Evolutionary conservation across 2,329 filamentous ascomycete genomes (phyloP).

Genomic region (Paraconiothyrium sp.): DNA sequence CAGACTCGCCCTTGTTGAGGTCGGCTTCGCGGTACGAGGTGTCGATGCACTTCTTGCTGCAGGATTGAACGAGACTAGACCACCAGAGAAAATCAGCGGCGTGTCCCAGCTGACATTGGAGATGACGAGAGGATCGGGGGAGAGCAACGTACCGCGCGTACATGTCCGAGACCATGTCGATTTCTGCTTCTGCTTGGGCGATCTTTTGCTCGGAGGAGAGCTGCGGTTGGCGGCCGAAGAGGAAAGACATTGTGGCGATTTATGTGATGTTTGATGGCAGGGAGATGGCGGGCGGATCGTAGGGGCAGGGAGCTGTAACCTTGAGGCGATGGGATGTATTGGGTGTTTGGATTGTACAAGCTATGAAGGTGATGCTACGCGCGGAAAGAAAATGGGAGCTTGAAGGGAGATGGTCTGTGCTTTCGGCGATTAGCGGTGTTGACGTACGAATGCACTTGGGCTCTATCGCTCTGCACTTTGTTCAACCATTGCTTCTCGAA

Average conservation of each 20-base stretch:
- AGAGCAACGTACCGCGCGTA: constrained; percentile 81
- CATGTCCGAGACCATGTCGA: constrained; percentile 98
- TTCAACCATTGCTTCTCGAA: too few species aligned
- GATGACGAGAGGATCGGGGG: not conserved
- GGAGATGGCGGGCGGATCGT: not conserved
- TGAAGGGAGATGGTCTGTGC: not conserved
- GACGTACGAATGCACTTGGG: not conserved
- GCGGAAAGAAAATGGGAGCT: constrained; percentile 11
- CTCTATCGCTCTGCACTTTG: too few species aligned
- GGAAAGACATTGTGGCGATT: constrained; percentile 45
- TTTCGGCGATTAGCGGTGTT: not conserved
- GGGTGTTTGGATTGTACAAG: not conserved
- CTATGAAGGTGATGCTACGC: not conserved
- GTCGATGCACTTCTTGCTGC: constrained; percentile 93
- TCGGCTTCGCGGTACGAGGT: constrained; percentile 93
- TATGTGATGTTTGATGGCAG: not conserved
- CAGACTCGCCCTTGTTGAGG: constrained; percentile 98
- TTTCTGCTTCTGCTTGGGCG: constrained; percentile 92
- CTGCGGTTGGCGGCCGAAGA: constrained; percentile 74
- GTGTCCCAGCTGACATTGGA: constrained; percentile 4
- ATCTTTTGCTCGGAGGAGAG: constrained; percentile 97
- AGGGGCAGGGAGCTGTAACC: not conserved
- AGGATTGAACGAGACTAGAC: constrained; percentile 81
- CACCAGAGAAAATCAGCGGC: constrained; percentile 11
- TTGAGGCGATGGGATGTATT: not conserved